These are phyloP conservation scores for Globisporangium spiculum DNA, from an alignment of 352 stramenopile species.

Conservation along the genomic window DNA sequence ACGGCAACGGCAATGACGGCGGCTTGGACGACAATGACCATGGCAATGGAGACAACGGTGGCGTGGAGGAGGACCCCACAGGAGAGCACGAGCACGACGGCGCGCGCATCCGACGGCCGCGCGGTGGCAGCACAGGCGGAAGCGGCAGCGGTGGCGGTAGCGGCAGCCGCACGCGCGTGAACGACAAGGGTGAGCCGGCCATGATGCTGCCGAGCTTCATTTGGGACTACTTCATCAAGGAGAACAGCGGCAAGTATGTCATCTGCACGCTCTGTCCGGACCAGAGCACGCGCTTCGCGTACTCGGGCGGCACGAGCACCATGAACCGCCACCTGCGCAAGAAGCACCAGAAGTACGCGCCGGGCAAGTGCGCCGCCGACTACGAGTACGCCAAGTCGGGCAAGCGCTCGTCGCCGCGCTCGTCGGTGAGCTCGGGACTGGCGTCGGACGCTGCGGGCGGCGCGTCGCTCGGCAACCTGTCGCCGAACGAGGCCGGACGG, in stretches of 20 bases:
- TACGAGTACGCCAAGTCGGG: constrained; percentile 49
- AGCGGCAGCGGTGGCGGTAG: neutral
- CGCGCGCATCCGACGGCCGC: neutral
- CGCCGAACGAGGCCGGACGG: constrained; percentile 39
- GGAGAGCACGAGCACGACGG: neutral
- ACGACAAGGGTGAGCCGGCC: constrained; percentile 54
- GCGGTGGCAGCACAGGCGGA: neutral
- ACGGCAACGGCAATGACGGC: constrained; percentile 1
- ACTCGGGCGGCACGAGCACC: constrained; percentile 78
- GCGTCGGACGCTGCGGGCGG: constrained; percentile 22
- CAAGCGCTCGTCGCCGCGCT: constrained; percentile 14
- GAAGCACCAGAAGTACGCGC: constrained; percentile 81
- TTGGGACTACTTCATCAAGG: constrained; percentile 84
- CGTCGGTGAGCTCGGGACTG: constrained; percentile 7
- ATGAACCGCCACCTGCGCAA: constrained; percentile 83
- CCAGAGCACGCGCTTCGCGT: constrained; percentile 71
- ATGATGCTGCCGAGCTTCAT: constrained; percentile 81
- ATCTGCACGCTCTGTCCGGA: constrained; percentile 70
- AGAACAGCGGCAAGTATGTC: constrained; percentile 72
- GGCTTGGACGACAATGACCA: constrained; percentile 3
- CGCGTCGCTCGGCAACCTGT: constrained; percentile 34
- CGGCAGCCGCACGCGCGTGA: constrained; percentile 20
- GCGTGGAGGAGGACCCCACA: neutral
- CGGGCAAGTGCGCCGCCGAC: constrained; percentile 66
- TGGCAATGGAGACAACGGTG: constrained; percentile 1